These are phyloP conservation scores for Carex arenaria DNA, from an alignment of 202 grass and related monocot species.

Conservation along the genomic window DNA sequence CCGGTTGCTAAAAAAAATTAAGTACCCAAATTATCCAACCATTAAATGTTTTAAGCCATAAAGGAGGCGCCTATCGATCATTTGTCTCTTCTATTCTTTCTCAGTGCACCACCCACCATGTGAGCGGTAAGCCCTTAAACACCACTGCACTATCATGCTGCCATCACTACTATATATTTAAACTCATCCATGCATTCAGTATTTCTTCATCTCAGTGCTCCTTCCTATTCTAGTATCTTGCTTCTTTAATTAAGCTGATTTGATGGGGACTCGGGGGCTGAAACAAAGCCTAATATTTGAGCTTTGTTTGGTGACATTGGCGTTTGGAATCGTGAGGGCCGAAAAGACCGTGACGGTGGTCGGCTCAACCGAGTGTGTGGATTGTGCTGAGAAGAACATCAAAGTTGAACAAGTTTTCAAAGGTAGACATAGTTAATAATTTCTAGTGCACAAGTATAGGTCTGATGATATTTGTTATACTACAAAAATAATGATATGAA, in stretches of 20 bases:
- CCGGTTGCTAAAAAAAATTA: neutral
- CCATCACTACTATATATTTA: constrained; percentile 17
- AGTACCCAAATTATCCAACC: neutral
- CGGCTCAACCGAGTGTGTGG: constrained; percentile 47
- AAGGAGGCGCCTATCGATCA: neutral
- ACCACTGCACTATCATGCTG: neutral
- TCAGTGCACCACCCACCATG: neutral
- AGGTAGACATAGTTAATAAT: too few relatives aligned
- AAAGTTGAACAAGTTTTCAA: constrained; percentile 38
- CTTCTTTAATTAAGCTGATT: neutral
- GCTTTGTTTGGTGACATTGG: constrained; percentile 1
- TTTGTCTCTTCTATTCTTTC: neutral
- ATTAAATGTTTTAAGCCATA: constrained; percentile 17
- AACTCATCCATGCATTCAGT: neutral
- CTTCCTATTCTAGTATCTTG: neutral
- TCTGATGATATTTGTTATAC: too few relatives aligned
- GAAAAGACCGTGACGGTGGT: constrained; percentile 28
- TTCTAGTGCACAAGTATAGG: too few relatives aligned
- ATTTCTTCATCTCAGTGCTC: neutral
- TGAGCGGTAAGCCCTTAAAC: neutral
- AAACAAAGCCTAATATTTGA: constrained; percentile 11
- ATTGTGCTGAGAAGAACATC: constrained; percentile 35
- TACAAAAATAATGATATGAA: too few relatives aligned
- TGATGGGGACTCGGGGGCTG: neutral
- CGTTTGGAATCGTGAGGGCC: neutral